Conservation (phyloP, 2,329 filamentous ascomycete genomes). For the Fusarium subglutinans region DNA sequence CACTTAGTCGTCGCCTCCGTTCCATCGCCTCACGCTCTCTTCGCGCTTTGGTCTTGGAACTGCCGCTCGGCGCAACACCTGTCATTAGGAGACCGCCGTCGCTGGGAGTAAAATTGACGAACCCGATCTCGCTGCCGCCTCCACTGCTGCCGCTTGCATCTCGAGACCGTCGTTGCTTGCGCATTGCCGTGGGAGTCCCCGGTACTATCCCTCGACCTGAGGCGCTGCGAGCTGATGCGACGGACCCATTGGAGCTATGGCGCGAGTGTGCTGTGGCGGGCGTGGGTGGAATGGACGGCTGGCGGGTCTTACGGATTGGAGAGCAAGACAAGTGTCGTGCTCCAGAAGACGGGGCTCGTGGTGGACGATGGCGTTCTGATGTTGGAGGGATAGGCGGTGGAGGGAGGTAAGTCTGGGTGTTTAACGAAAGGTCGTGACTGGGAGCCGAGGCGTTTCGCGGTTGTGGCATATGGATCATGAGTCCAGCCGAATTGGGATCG, state of each 20-base stretch:
- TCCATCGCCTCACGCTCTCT: conserved; percentile 89
- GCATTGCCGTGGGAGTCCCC: conserved; percentile 52
- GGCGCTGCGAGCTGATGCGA: conserved; percentile 48
- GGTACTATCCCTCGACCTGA: conserved; percentile 51
- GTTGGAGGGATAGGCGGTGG: conserved; percentile 45
- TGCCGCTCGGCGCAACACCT: conserved; percentile 91
- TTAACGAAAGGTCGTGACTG: conserved; percentile 48
- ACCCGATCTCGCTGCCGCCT: conserved; percentile 59
- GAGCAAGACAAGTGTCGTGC: conserved; percentile 57
- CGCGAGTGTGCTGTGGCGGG: conserved; percentile 49
- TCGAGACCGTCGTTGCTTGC: conserved; percentile 52
- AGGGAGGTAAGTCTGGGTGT: conserved; percentile 49
- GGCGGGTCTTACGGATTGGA: conserved; percentile 55
- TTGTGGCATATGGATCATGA: conserved; percentile 66
- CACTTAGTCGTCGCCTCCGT: conserved; percentile 72
- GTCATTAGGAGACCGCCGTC: conserved; percentile 84
- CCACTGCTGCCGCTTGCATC: conserved; percentile 46
- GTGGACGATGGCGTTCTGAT: conserved; percentile 55
- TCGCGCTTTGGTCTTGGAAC: conserved; percentile 92
- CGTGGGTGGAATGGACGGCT: conserved; percentile 53
- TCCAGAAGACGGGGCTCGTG: conserved; percentile 64
- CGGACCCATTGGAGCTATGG: conserved; percentile 52
- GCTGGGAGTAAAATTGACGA: conserved; percentile 89
- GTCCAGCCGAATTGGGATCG: conserved; percentile 49
- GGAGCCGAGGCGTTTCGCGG: conserved; percentile 51